A percentile compares a stretch with the other conserved stretches of the same genome.
These are phyloP conservation scores for Mycena maculata DNA, from an alignment of 768 basidiomycete genomes.

Conservation along the genomic window DNA sequence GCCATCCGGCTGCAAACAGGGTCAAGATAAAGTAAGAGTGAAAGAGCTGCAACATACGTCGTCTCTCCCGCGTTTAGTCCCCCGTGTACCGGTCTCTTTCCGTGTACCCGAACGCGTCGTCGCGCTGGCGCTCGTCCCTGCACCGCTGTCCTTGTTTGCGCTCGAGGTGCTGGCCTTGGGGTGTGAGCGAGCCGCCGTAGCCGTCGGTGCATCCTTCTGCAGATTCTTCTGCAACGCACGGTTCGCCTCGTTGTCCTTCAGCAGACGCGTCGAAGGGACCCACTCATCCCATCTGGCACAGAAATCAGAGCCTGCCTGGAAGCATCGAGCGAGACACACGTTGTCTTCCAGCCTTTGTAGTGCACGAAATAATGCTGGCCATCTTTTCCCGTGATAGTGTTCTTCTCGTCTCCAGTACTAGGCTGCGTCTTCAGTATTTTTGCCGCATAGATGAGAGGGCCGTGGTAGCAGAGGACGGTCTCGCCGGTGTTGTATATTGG, in stretches of 20 bases:
- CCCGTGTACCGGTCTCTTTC: conserved; percentile 69
- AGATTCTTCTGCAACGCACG: conserved; percentile 82
- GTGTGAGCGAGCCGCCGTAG: conserved; percentile 30
- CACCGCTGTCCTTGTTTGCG: conserved; percentile 36
- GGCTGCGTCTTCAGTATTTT: conserved; percentile 74
- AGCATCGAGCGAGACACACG: conserved; percentile 60
- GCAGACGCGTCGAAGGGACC: conserved; percentile 83
- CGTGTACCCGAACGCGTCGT: conserved; percentile 46
- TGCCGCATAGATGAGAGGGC: conserved; percentile 95
- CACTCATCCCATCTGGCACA: conserved; percentile 92
- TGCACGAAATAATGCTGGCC: conserved; percentile 96
- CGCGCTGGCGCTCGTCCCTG: conserved; percentile 39
- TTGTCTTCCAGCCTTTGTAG: conserved; percentile 99
- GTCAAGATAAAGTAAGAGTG: conserved; percentile 1
- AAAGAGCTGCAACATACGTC: conserved; percentile 60
- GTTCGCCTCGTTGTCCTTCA: conserved; percentile 88
- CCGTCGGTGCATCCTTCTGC: conserved; percentile 45
- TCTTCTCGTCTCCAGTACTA: conserved; percentile 73
- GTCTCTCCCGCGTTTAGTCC: conserved; percentile 79
- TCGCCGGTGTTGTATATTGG: conserved; percentile 70
- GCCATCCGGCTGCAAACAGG: conserved; percentile 62
- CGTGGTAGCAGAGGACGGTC: conserved; percentile 93
- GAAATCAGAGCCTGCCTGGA: conserved; percentile 8
- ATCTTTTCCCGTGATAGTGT: conserved; percentile 64
- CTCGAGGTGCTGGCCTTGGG: conserved; percentile 42